A percentile compares a stretch with the other conserved stretches of the same genome.
Evolutionary conservation across 2,329 filamentous ascomycete genomes (phyloP).

Genomic region (Arthrobotrys sinensis): DNA sequence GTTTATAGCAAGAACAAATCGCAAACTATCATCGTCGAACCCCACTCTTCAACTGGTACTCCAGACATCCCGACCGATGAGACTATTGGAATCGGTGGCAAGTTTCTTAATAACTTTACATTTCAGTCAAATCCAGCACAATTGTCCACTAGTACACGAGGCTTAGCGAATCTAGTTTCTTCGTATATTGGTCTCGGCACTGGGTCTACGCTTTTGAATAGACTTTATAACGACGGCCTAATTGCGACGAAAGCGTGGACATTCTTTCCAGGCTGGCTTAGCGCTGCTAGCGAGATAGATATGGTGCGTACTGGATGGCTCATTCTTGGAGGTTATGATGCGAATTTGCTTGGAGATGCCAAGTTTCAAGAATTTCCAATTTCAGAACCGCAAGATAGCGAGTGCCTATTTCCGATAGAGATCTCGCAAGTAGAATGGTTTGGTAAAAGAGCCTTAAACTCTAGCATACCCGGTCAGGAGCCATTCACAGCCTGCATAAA

Average conservation of each 20-base stretch:
- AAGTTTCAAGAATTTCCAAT: background rate
- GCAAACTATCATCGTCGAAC: background rate
- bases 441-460: background rate
- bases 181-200: background rate
- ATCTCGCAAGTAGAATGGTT: background rate
- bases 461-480: background rate
- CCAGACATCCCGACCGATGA: background rate
- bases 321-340: background rate
- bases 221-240: background rate
- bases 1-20: background rate
- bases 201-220: background rate
- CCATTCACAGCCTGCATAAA: background rate
- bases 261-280: conserved; percentile 10
- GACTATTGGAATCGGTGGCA: background rate
- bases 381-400: background rate
- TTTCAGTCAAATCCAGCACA: background rate
- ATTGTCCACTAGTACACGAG: background rate
- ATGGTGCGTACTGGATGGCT: background rate
- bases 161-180: background rate
- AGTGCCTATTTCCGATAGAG: conserved; percentile 3
- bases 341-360: background rate
- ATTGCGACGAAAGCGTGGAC: conserved; percentile 1
- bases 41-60: background rate
- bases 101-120: background rate
- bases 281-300: background rate